Evolutionary conservation across 768 basidiomycete genomes (phyloP), one percentile per base, ranked within the genome.

Genomic region (Stropharia rugosoannulata): DNA sequence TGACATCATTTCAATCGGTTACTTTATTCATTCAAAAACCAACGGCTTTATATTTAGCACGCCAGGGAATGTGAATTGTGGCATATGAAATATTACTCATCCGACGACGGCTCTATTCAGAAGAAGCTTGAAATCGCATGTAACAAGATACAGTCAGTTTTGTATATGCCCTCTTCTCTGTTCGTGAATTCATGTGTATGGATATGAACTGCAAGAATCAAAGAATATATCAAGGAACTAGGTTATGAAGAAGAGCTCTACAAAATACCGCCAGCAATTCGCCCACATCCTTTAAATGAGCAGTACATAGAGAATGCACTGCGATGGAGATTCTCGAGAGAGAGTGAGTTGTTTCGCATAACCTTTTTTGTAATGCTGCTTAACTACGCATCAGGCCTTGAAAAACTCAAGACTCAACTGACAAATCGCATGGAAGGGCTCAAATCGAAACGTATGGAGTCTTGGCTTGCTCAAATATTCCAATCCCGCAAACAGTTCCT

Each of bases 191-290:
- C 2, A 9, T 15, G 5, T 22, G 15, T 13, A 16, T 4, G n/a
- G 9, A 13, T 9, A 5, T 35, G n/a, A n/a, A 12, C 37, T 12
- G 6, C 15, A 18, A 57, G 61, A 40, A 15, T 59, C 16, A 6
- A 49, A 4, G 22, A 52, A 1, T 46, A 43, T 9, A 7, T 59
- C 9, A 54, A 50, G 39, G 35, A 48, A 25, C 42, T 54, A 8
- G 52, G 55, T 3, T 55, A 55, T 47, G 51, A 41, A 48, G 42
- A 59, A 37, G 61, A 59, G 10, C 16, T 62, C 19, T 16, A 46
- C 7, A 39, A 39, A 25, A 43, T 57, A 36, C 43, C n/a, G 1
- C 12, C 16, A 10, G 13, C 9, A 4, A 13, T 3, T 7, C 6
- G 40, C n/a, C 10, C 25, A 25, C n/a, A 39, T 13, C 40, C 41